A percentile compares a stretch with the other conserved stretches of the same genome.
Conservation (phyloP, 768 basidiomycete species). For the Xerocomellus intermedius region DNA sequence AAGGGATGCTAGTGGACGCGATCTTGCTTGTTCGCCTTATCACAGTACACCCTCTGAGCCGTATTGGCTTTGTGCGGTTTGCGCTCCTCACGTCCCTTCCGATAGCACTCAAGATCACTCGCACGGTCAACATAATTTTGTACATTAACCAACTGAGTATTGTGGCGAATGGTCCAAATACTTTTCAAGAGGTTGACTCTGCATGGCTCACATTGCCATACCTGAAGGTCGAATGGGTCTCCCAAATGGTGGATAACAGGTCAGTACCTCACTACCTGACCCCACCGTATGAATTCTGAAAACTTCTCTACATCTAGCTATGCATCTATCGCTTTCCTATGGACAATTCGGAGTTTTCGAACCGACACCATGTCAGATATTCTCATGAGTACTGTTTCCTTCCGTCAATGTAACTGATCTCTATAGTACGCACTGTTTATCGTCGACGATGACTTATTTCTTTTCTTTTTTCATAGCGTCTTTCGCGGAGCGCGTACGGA, state of each 20-base stretch:
- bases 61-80: conserved; percentile 14
- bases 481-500: conserved; percentile 8
- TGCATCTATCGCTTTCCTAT: conserved; percentile 26
- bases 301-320: conserved; percentile 12
- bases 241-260: conserved; percentile 30
- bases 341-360: conserved; percentile 7
- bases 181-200: background rate
- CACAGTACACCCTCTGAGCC: conserved; percentile 16
- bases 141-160: conserved; percentile 6
- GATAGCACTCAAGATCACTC: conserved; percentile 18
- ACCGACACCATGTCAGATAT: background rate
- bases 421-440: background rate
- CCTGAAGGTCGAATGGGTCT: conserved; percentile 31
- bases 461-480: background rate
- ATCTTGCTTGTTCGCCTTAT: conserved; percentile 22
- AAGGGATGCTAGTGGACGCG: no score
- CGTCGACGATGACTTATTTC: background rate
- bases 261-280: background rate
- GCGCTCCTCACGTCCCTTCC: conserved; percentile 15
- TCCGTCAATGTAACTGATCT: conserved; percentile 2
- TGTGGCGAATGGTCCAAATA: background rate
- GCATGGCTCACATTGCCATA: conserved; percentile 22
- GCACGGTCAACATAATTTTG: conserved; percentile 17
- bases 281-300: background rate
- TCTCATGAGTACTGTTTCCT: background rate